Conservation (phyloP, 139 green algal species). For the Closterium sp. region DNA sequence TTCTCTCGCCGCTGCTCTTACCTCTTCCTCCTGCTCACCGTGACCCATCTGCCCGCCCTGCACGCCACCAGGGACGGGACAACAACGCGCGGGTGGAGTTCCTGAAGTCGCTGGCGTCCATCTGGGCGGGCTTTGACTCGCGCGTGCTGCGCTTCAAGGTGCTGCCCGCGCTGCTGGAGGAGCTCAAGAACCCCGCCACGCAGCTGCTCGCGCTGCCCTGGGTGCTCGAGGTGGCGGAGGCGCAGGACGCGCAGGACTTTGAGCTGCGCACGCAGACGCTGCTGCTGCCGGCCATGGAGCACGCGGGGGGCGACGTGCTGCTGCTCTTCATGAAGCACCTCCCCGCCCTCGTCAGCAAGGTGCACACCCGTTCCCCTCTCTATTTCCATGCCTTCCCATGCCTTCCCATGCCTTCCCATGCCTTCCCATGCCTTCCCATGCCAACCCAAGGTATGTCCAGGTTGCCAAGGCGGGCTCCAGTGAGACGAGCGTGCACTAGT, state of each 20-base stretch:
- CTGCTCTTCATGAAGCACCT: slow-evolving; percentile 46
- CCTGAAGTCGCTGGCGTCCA: slow-evolving; percentile 63
- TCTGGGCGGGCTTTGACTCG: slow-evolving; percentile 69
- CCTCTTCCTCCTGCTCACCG: too few relatives aligned
- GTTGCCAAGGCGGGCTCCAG: too few relatives aligned
- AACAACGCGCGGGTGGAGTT: slow-evolving; percentile 69
- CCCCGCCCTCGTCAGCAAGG: slow-evolving; percentile 27
- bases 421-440: too few relatives aligned
- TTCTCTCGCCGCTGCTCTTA: not conserved
- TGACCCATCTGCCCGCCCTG: too few relatives aligned
- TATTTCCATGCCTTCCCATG: too few relatives aligned
- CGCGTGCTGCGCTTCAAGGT: slow-evolving; percentile 66
- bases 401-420: too few relatives aligned
- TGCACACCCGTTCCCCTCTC: too few relatives aligned
- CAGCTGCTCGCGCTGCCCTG: slow-evolving; percentile 33
- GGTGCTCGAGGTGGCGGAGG: slow-evolving; percentile 30
- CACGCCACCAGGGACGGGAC: slow-evolving; percentile 61
- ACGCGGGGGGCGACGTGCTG: slow-evolving; percentile 18
- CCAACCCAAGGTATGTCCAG: too few relatives aligned
- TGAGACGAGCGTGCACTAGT: too few relatives aligned
- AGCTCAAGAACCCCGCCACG: slow-evolving; percentile 46
- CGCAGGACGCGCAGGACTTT: slow-evolving; percentile 42
- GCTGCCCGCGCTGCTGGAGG: slow-evolving; percentile 25
- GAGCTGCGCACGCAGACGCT: slow-evolving; percentile 25
- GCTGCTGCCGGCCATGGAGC: slow-evolving; percentile 44